Conservation (phyloP, 2,329 filamentous ascomycete genomes). For the Colletotrichum theobromicola region DNA sequence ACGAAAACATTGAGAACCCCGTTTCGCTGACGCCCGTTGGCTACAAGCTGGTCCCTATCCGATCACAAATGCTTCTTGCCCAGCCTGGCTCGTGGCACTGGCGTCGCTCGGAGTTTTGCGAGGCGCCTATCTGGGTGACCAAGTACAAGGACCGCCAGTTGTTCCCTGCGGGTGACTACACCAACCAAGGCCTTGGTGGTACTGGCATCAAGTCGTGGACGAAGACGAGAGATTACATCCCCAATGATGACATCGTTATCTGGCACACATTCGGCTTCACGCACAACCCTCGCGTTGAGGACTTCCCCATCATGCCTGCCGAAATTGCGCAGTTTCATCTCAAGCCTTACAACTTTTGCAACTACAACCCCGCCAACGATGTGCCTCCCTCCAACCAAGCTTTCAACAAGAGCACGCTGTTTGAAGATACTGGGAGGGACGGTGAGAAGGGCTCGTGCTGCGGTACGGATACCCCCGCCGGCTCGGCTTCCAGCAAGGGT, state of each 20-base stretch:
- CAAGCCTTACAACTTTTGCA: conserved; percentile 58
- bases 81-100: conserved; percentile 32
- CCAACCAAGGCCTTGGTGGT: conserved; percentile 39
- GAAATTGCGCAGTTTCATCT: conserved; percentile 57
- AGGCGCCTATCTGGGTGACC: conserved; percentile 40
- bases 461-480: background rate
- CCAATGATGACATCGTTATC: conserved; percentile 56
- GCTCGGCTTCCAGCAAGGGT: background rate
- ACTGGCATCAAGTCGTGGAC: conserved; percentile 51
- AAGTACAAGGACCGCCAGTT: conserved; percentile 39
- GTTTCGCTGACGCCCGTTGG: conserved; percentile 35
- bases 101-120: conserved; percentile 40
- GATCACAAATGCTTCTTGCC: conserved; percentile 28
- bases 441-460: background rate
- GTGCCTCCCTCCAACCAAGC: conserved; percentile 50
- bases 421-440: background rate
- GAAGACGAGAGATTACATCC: conserved; percentile 50
- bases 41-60: conserved; percentile 37
- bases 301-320: conserved; percentile 73
- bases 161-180: conserved; percentile 41
- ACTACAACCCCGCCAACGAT: conserved; percentile 55
- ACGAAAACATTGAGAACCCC: conserved; percentile 34
- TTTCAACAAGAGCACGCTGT: conserved; percentile 40
- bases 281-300: conserved; percentile 66
- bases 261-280: conserved; percentile 61